Evolutionary conservation across 179 eudicot species (phyloP), one percentile per base, ranked within the genome.

Genomic region (Beta macrorhiza): DNA sequence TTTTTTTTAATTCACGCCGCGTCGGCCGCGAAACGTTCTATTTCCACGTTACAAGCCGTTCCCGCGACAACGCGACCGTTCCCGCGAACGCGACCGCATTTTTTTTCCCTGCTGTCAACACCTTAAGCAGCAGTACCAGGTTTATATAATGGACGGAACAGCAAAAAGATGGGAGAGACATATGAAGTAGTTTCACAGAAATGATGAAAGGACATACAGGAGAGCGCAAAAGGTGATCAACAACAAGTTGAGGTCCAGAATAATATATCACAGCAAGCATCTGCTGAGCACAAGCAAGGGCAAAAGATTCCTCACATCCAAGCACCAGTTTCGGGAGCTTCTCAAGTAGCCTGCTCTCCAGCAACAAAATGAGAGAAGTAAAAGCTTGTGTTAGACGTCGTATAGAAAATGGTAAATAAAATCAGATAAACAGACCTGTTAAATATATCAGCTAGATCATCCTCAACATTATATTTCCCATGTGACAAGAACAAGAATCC

Each of bases 211-310:
- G 22, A 88, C 97, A 79, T 93, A 93, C 99, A 83, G 98, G 96
- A 81, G 98, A 92, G 68, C 83, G 87, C 55, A 91, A 86, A 81
- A 96, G 89, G 85, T 89, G 90, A 84, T 89, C 89, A 49, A 87
- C 85, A 80, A 96, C 91, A 79, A 93, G 89, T 82, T 86, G 90
- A 76, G 99, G 99, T 71, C 99, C 99, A 67, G 96, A 89, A 87
- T 91, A 90, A 85, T 91, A 96, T 47, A 94, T 89, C 71, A 92
- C 84, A 57, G 89, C 96, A 72, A 93, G 94, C 82, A 96, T 85
- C 88, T 91, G 94, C 80, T 85, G 93, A 81, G 90, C 91, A 85
- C 90, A 91, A 79, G 97, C 88, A 80, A 95, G 64, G 42, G 92
- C 93, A 76, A 87, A 75, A 79, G 92, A 82, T 81, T 96, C 93